Base-by-base conservation (phyloP, 2,329 filamentous ascomycete genomes). In the Microdochium paspali region DNA sequence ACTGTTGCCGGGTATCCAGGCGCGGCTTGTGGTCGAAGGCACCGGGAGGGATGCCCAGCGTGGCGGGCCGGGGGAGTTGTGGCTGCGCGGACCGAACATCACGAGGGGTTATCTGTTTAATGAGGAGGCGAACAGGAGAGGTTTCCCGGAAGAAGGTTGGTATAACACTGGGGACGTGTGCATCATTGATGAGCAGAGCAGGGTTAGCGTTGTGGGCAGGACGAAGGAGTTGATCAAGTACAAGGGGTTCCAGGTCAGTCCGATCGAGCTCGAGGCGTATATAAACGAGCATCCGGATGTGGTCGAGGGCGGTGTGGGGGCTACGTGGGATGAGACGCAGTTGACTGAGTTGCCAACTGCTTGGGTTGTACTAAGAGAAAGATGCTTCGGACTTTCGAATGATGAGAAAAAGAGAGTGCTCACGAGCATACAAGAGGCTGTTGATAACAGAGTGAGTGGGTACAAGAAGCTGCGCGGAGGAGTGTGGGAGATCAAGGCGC, bases 111-210 rank as follows among this genome's bases (percentile, higher is more conserved):
- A 72, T 48, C 65, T 62, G 4, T 66, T 67, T 53, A 64, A 69
- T 26, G 58, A 64, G 3, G 61, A 65, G 26, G 64, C 63, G 1
- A 70, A 64, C 21, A 52, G 56, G 24, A 61, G 62, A 10, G 63
- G 58, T 2, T 69, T 72, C 40, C 63, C 64, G 4, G 50, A 60
- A 10, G 45, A 57, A 3, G 66, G 65, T 0, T 73, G 69, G 69
- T 69, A 69, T 46, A 68, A 67, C 44, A 74, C 71, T 0, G 70
- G 71, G 1, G 70, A 74, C 47, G 64, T 73, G 1, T 70, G 67
- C 43, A 61, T 54, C 2, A 59, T 68, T 26, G 63, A 66, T 47
- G 45, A 48, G 0, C 40, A 62, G 1, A 64, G 64, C 2, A 53
- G 56, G 3, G 48, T 69, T 5, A 62, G 54, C 31, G 61, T 70